phyloP scores from a whole-genome alignment of 441 rosid species.

The Erysimum pusillum region DNA sequence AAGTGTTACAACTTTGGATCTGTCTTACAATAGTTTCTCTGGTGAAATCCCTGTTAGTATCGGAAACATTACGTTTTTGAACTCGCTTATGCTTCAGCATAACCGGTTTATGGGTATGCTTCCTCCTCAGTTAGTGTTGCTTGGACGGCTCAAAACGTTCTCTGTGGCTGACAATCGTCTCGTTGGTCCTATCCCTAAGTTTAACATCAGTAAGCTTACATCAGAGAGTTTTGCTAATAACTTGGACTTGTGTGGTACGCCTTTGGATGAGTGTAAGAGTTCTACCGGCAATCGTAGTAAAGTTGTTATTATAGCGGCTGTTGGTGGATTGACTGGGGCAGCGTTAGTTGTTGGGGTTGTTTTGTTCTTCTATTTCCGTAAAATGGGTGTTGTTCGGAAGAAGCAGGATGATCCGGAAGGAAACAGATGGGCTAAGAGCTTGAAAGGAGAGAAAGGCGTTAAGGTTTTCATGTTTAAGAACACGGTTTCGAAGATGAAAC shows the following conservation, averaged over 20 bases:
- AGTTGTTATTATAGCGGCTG: slow-evolving; percentile 70
- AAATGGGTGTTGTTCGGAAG: slow-evolving; percentile 60
- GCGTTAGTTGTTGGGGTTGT: slow-evolving; percentile 65
- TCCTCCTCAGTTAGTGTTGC: slow-evolving; percentile 54
- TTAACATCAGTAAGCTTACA: background rate
- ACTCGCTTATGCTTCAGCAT: slow-evolving; percentile 64
- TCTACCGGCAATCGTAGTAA: slow-evolving; percentile 47
- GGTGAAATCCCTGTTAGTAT: slow-evolving; percentile 58
- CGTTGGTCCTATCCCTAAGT: slow-evolving; percentile 57
- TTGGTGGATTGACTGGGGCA: slow-evolving; percentile 70
- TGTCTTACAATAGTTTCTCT: slow-evolving; percentile 65
- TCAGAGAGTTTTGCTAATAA: slow-evolving; percentile 54
- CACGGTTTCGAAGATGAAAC: slow-evolving; percentile 70
- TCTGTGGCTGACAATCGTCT: slow-evolving; percentile 64
- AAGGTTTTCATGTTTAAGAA: slow-evolving; percentile 93
- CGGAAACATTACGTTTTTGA: slow-evolving; percentile 54
- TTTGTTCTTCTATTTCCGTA: slow-evolving; percentile 71
- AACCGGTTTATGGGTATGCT: slow-evolving; percentile 66
- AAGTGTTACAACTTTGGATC: slow-evolving; percentile 53
- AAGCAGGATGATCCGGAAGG: slow-evolving; percentile 90
- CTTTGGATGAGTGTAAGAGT: slow-evolving; percentile 54
- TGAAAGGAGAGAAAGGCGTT: slow-evolving; percentile 69
- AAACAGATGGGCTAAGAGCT: slow-evolving; percentile 86
- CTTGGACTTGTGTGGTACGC: slow-evolving; percentile 61
- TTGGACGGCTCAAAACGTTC: slow-evolving; percentile 58